These are phyloP conservation scores for Blepharisma stoltei DNA, from an alignment of 73 alveolate genomes.

Conservation along the genomic window DNA sequence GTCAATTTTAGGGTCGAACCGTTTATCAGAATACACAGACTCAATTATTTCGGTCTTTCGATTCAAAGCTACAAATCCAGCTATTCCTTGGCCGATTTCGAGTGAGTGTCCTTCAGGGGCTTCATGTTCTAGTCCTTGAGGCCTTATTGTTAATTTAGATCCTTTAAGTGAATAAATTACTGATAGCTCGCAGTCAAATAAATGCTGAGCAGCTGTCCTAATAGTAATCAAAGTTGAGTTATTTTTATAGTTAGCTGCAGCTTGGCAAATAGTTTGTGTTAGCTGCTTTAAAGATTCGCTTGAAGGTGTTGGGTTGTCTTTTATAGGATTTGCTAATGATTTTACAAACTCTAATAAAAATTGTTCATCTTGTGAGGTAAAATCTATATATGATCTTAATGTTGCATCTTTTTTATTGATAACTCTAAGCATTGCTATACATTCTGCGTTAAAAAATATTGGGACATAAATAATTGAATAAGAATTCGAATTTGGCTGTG, in stretches of 20 bases:
- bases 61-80: background rate
- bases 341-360: background rate
- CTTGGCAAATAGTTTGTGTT: background rate
- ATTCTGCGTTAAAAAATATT: background rate
- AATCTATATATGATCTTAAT: background rate
- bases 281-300: background rate
- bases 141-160: background rate
- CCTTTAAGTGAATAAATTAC: background rate
- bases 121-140: conserved; percentile 8
- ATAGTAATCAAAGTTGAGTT: background rate
- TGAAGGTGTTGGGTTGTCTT: background rate
- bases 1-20: conserved; percentile 2
- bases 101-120: background rate
- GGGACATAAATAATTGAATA: too few species aligned
- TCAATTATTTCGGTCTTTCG: background rate
- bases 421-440: background rate
- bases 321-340: background rate
- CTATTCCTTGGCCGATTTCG: background rate
- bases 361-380: conserved; percentile 5
- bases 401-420: background rate
- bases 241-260: background rate
- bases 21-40: background rate
- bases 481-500: too few species aligned
- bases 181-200: conserved; percentile 3
- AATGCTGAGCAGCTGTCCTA: background rate